Conservation (phyloP, 169 alveolate genomes). For the Fabrea salina region DNA sequence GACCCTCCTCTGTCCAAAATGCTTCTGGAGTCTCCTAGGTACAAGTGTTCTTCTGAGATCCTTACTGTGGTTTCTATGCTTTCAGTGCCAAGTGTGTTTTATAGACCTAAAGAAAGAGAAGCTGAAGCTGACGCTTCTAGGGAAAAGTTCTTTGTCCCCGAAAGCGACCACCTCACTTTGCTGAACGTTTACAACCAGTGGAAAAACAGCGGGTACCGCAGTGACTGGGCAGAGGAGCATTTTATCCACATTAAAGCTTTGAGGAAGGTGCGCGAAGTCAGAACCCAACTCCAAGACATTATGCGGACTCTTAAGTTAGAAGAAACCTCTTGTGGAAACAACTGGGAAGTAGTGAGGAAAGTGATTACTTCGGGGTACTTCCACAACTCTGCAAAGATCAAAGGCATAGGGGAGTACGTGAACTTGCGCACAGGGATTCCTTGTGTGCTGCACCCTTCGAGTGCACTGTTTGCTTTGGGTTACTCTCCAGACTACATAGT, state of each 20-base stretch:
- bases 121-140: slow-evolving; percentile 93
- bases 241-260: slow-evolving; percentile 90
- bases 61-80: slow-evolving; percentile 97
- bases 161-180: slow-evolving; percentile 98
- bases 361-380: slow-evolving; percentile 99
- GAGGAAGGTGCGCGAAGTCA: slow-evolving; percentile 87
- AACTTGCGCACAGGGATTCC: slow-evolving; percentile 97
- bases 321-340: slow-evolving; percentile 74
- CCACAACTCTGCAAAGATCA: slow-evolving; percentile 98
- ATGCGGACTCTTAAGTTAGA: slow-evolving; percentile 74
- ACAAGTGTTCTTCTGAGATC: slow-evolving; percentile 94
- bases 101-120: slow-evolving; percentile 96
- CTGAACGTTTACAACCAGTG: slow-evolving; percentile 98
- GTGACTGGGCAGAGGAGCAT: slow-evolving; percentile 92
- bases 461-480: slow-evolving; percentile 97
- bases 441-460: slow-evolving; percentile 98
- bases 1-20: slow-evolving; percentile 99
- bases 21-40: slow-evolving; percentile 89
- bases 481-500: slow-evolving; percentile 99
- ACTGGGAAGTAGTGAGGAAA: slow-evolving; percentile 89
- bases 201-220: slow-evolving; percentile 87
- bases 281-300: slow-evolving; percentile 92
- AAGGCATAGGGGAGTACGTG: slow-evolving; percentile 98
- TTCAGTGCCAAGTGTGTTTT: slow-evolving; percentile 96
- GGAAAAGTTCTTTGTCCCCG: slow-evolving; percentile 99